Percentiles rank a stretch among this genome's conserved stretches.
Evolutionary conservation across 1,284 basidiomycete species (phyloP).

Genomic region (Fomitiporia mediterranea): DNA sequence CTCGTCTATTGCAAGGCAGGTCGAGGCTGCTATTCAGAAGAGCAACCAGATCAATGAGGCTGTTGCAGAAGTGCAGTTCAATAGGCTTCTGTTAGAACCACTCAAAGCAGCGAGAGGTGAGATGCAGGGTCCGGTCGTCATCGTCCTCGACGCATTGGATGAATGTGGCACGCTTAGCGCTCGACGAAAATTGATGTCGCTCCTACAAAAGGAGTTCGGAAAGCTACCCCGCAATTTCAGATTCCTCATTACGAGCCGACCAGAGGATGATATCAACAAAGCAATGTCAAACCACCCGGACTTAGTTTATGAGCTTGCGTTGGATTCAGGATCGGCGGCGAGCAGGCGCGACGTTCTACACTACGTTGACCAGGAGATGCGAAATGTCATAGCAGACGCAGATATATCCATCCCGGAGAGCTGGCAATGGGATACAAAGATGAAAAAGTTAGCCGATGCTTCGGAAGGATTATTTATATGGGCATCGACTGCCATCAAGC

Average conservation of each 20-base stretch:
- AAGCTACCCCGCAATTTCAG: neutral
- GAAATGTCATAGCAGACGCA: neutral
- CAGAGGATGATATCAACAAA: neutral
- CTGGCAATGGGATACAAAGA: neutral
- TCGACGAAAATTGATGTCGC: neutral
- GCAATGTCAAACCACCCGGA: neutral
- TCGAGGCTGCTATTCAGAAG: neutral
- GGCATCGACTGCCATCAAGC: conserved; percentile 26
- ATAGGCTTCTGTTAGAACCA: neutral
- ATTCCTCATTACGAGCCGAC: neutral
- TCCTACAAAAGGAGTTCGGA: neutral
- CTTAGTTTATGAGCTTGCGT: neutral
- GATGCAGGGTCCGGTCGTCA: neutral
- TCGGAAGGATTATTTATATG: conserved; percentile 29
- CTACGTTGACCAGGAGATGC: neutral
- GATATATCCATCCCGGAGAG: neutral
- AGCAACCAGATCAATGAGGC: neutral
- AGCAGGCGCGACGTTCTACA: neutral
- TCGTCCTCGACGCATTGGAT: neutral
- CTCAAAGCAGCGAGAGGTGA: neutral
- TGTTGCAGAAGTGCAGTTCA: neutral
- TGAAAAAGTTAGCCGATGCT: conserved; percentile 23
- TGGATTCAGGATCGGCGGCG: neutral
- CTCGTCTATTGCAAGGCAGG: neutral
- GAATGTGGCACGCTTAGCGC: neutral